Percentiles rank a stretch among this genome's conserved stretches.
phyloP scores from a whole-genome alignment of 2,329 filamentous ascomycete species.

The Fusarium pseudograminearum region DNA sequence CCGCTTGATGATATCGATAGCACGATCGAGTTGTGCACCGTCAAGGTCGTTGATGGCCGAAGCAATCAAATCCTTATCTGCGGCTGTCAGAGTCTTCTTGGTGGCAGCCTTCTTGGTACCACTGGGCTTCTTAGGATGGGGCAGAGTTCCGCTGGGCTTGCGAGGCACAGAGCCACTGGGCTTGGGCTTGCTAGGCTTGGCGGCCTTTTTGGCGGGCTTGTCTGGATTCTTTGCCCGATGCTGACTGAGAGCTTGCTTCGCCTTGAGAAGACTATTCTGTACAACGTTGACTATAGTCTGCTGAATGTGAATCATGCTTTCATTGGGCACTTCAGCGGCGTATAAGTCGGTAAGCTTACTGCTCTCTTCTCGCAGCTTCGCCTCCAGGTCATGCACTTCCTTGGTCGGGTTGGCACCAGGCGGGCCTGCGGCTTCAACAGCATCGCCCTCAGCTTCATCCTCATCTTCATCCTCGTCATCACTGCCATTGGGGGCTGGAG shows the following conservation, averaged over 20 bases:
- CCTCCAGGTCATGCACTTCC: constrained; percentile 64
- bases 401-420: constrained; percentile 57
- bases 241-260: constrained; percentile 73
- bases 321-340: constrained; percentile 64
- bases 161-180: constrained; percentile 53
- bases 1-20: constrained; percentile 89
- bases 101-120: constrained; percentile 59
- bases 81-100: constrained; percentile 71
- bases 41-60: constrained; percentile 85
- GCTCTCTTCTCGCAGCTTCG: constrained; percentile 67
- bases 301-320: constrained; percentile 66
- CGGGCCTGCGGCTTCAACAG: constrained; percentile 56
- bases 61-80: constrained; percentile 93
- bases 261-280: constrained; percentile 78
- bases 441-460: constrained; percentile 74
- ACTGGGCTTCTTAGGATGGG: constrained; percentile 53
- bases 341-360: constrained; percentile 67
- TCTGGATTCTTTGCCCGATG: constrained; percentile 61
- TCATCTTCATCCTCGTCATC: constrained; percentile 74
- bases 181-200: constrained; percentile 69
- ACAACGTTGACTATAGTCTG: constrained; percentile 73
- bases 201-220: constrained; percentile 69
- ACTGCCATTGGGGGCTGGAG: constrained; percentile 74
- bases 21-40: constrained; percentile 79
- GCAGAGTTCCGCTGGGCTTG: constrained; percentile 56